A percentile compares a stretch with the other conserved stretches of the same genome.
Conservation (phyloP, 2,329 filamentous ascomycete species). For the Diplodia scrobiculata region DNA sequence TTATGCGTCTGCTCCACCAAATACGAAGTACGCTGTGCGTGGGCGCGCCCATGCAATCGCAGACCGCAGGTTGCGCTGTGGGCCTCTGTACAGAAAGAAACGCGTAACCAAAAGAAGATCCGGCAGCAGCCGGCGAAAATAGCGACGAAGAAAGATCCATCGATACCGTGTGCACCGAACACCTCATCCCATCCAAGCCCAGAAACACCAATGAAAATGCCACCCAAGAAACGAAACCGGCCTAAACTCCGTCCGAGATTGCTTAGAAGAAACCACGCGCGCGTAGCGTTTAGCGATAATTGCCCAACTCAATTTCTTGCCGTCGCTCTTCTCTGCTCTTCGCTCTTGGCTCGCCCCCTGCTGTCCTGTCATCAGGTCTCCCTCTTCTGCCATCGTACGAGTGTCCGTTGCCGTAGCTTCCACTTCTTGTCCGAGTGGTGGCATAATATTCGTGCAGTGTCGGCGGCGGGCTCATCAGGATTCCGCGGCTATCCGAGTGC, state of each 20-base stretch:
- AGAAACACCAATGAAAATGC: slow-evolving; percentile 16
- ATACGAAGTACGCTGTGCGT: background rate
- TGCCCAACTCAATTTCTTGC: slow-evolving; percentile 47
- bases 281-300: background rate
- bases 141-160: background rate
- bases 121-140: background rate
- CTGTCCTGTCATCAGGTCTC: slow-evolving; percentile 6
- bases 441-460: slow-evolving; percentile 17
- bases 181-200: slow-evolving; percentile 9
- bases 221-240: background rate
- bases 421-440: background rate
- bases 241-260: slow-evolving; percentile 16
- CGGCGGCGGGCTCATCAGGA: slow-evolving; percentile 9
- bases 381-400: background rate
- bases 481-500: background rate
- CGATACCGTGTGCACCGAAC: slow-evolving; percentile 5
- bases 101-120: background rate
- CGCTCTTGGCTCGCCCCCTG: slow-evolving; percentile 31
- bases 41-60: background rate
- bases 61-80: background rate
- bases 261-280: background rate
- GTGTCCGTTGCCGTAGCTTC: background rate
- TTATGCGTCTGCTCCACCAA: background rate
- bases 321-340: slow-evolving; percentile 46
- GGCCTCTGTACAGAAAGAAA: slow-evolving; percentile 16